Evolutionary conservation across 106 monocot species (phyloP).

Genomic region (Agapanthus africanus): DNA sequence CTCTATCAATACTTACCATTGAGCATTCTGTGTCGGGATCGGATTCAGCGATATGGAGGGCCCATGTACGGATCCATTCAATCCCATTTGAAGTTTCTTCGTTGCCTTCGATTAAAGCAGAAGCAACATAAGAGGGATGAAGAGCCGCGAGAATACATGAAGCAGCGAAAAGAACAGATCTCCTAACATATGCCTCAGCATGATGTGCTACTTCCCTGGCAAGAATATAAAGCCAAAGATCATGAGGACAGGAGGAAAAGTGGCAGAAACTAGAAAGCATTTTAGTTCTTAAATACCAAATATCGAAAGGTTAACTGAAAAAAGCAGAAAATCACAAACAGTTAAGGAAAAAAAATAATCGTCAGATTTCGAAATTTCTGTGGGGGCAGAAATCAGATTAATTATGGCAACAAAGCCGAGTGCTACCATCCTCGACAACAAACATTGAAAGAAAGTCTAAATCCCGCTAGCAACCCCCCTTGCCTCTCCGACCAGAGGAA

Average conservation of each 20-base stretch:
- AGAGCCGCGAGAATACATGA: constrained; percentile 64
- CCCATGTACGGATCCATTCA: constrained; percentile 89
- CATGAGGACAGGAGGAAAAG: background rate
- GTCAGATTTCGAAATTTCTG: too few relatives aligned
- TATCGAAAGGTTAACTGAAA: too few relatives aligned
- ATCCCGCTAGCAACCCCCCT: too few relatives aligned
- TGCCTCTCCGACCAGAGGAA: too few relatives aligned
- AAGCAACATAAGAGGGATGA: constrained; percentile 89
- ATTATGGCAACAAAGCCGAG: too few relatives aligned
- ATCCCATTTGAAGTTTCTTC: constrained; percentile 63
- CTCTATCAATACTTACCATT: constrained; percentile 37
- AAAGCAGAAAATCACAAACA: too few relatives aligned
- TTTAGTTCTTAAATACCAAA: too few relatives aligned
- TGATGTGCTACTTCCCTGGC: constrained; percentile 71
- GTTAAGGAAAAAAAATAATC: too few relatives aligned
- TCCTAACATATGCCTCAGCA: constrained; percentile 94
- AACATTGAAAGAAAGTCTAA: too few relatives aligned
- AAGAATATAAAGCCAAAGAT: constrained; percentile 3
- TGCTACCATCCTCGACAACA: too few relatives aligned
- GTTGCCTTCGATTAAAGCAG: constrained; percentile 83
- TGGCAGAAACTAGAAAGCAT: too few relatives aligned
- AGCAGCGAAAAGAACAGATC: constrained; percentile 84
- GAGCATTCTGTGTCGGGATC: constrained; percentile 89
- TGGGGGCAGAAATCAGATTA: too few relatives aligned
- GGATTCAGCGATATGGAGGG: constrained; percentile 65